Evolutionary conservation across 768 basidiomycete species (phyloP), one percentile per base, ranked within the genome.

Genomic region (Mycena indigotica): DNA sequence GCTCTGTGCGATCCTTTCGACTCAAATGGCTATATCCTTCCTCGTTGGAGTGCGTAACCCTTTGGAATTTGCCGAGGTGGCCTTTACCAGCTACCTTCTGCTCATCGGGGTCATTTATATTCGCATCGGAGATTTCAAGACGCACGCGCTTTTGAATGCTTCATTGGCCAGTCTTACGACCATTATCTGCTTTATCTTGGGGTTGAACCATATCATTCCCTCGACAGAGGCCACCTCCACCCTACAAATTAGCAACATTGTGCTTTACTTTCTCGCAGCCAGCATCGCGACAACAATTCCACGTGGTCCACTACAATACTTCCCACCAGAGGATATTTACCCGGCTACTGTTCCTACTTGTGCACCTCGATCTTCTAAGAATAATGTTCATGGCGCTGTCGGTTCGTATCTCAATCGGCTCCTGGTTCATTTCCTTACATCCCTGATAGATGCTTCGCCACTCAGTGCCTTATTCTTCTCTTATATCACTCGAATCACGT

Each of bases 381-480:
- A 28, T 23, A 56, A 56, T 30, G 55, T 56, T 15, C 41, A 56
- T 29, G 55, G 55, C 35, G 44, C 48, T 23, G 55, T 56, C 21
- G 48, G 55, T 56, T 12, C 4, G 46, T 12, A 3, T 23, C 28
- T 6, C n/a, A 38, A 12, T n/a, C 35, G n/a, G 12, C 12, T 38
- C 35, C 35, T 12, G 35, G n/a, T n/a, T 35, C 8, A 35, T 35
- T 17, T 35, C 15, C 15, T 23, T 23, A 44, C 23, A 44, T 8
- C 21, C 41, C 15, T 44, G 15, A 21, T 21, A 56, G 55, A 56
- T 23, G 45, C 55, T n/a, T 56, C 55, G 13, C 6, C 46, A n/a
- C 24, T 38, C 5, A 44, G 55, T 38, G 24, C 25, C 10, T n/a
- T 56, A 5, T 56, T 56, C 48, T 56, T 56, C 35, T 26, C 35